Percentiles rank a stretch among this genome's conserved stretches.
Evolutionary conservation across 192 early-diverging fungal genomes (phyloP).

Genomic region (Anaeromyces robustus): DNA sequence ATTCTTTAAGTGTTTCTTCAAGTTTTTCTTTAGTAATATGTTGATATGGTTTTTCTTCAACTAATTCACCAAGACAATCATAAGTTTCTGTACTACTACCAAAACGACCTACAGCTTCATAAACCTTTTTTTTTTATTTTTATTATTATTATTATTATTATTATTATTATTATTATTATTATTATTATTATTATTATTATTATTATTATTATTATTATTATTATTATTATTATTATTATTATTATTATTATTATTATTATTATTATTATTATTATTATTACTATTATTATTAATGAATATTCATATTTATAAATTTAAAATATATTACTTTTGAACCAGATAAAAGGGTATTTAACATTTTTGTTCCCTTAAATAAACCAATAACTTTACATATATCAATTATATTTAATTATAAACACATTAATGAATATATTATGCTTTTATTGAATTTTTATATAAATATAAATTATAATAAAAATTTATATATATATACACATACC

Average conservation of each 20-base stretch:
- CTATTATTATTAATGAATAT: too few relatives aligned
- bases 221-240: not conserved
- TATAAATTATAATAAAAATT: too few relatives aligned
- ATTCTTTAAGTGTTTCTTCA: constrained; percentile 17
- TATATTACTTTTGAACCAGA: not conserved
- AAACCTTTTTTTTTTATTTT: not conserved
- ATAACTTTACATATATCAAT: not conserved
- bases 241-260: not conserved
- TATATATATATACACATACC: not conserved
- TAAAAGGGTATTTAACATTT: constrained; percentile 2
- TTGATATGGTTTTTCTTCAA: not conserved
- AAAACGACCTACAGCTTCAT: constrained; percentile 4
- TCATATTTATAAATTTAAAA: not conserved
- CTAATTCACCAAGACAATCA: not conserved
- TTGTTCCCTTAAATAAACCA: constrained; percentile 4
- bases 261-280: too few relatives aligned
- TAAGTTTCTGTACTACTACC: constrained; percentile 2
- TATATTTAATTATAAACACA: too few relatives aligned
- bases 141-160: not conserved
- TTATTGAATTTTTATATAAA: too few relatives aligned
- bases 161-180: too few relatives aligned
- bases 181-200: not conserved
- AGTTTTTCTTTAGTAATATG: constrained; percentile 21
- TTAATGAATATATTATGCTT: too few relatives aligned
- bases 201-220: not conserved